These are phyloP conservation scores for Sesbania bispinosa DNA, from an alignment of 306 rosid species.

Conservation along the genomic window DNA sequence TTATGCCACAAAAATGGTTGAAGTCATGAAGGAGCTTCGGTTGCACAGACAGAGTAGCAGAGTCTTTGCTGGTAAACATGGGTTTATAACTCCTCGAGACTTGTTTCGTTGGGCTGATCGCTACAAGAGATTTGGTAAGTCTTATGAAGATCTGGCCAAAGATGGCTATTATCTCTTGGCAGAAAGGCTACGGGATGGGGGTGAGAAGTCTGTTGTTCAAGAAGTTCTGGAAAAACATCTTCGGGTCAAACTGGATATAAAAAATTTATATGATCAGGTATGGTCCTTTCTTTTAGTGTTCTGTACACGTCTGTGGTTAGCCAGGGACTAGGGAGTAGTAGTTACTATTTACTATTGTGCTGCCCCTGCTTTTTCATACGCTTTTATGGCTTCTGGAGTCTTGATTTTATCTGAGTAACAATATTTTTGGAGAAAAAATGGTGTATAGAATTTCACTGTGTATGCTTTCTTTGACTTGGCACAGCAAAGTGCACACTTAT, in stretches of 20 bases:
- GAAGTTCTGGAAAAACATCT: conserved; percentile 58
- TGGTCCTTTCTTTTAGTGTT: background rate
- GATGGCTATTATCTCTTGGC: conserved; percentile 98
- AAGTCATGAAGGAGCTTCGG: conserved; percentile 84
- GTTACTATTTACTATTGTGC: background rate
- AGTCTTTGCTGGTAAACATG: conserved; percentile 86
- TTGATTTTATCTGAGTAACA: conserved; percentile 1
- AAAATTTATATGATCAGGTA: conserved; percentile 66
- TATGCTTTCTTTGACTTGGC: background rate
- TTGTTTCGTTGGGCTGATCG: conserved; percentile 97
- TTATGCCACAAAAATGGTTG: conserved; percentile 75
- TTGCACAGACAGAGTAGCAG: conserved; percentile 74
- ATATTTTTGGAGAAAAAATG: background rate
- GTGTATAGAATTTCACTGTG: background rate
- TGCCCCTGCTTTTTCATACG: background rate
- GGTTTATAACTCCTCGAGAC: conserved; percentile 93
- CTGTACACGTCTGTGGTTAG: background rate
- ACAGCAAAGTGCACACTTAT: background rate
- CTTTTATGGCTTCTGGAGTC: background rate
- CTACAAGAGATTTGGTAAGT: conserved; percentile 53
- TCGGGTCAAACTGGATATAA: conserved; percentile 39
- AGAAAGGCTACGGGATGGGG: conserved; percentile 71
- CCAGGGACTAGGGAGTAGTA: background rate
- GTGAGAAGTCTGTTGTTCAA: conserved; percentile 63
- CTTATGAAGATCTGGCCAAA: conserved; percentile 69